phyloP scores from a whole-genome alignment of 2,329 filamentous ascomycete species.

The Nigrograna mackinnonii region DNA sequence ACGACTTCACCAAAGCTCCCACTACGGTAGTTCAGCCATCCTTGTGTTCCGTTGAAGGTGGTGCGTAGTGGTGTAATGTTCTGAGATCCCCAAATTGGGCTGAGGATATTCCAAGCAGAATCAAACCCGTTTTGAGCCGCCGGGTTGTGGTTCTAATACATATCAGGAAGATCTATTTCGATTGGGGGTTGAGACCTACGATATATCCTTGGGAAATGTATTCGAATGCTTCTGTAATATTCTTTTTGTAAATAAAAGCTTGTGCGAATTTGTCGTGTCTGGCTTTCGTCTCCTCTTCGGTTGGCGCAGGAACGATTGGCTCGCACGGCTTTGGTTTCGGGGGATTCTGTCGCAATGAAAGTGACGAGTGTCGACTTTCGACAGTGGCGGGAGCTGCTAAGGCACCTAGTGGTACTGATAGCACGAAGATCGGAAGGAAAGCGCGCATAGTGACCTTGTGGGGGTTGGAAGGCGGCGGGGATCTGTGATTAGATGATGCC shows the following conservation, averaged over 20 bases:
- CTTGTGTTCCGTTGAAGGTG: slow-evolving; percentile 19
- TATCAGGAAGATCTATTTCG: background rate
- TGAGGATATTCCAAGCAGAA: slow-evolving; percentile 27
- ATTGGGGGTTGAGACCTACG: slow-evolving; percentile 10
- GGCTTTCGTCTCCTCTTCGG: slow-evolving; percentile 14
- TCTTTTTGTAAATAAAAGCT: slow-evolving; percentile 30
- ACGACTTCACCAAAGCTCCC: slow-evolving; percentile 25
- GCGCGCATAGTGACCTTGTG: too few species aligned
- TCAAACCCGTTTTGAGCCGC: slow-evolving; percentile 29
- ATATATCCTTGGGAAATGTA: slow-evolving; percentile 31
- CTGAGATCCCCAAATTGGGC: slow-evolving; percentile 24
- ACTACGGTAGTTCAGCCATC: slow-evolving; percentile 30
- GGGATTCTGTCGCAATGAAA: too few species aligned
- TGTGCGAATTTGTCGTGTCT: slow-evolving; percentile 24
- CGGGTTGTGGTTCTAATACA: slow-evolving; percentile 31
- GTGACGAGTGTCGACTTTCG: too few species aligned
- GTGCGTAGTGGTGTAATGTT: slow-evolving; percentile 25
- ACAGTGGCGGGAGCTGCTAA: too few species aligned
- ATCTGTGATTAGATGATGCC: too few species aligned
- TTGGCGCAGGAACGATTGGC: slow-evolving; percentile 13
- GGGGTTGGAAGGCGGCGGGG: too few species aligned
- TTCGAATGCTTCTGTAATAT: slow-evolving; percentile 31
- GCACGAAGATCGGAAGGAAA: too few species aligned
- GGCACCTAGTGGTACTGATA: too few species aligned
- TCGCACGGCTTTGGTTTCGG: slow-evolving; percentile 29